Base-by-base conservation (phyloP, 2,329 filamentous ascomycete species). In the Cordyceps tenuipes region DNA sequence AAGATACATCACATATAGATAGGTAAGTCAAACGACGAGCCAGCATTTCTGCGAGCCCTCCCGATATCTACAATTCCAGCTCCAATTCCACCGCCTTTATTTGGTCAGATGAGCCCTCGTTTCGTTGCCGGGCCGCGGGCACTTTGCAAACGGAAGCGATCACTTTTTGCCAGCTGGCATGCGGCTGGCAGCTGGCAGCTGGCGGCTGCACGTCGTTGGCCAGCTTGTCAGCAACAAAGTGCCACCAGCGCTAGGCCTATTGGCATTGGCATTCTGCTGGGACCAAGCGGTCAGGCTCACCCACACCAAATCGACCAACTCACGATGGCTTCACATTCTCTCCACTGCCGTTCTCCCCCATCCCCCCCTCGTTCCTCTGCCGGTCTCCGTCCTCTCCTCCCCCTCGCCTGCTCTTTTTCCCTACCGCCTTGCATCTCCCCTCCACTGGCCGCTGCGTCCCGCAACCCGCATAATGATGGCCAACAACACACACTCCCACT, bases 301-400 rank as follows among this genome's bases (percentile, higher is more conserved):
- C 23, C 56, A 43, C 31, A 57, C 54, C 29, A 36, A 21, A n/a
- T 9, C 26, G 15, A 31, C 29, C 21, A 43, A 46, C 43, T 60
- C 58, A 60, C 58, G 58, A 60, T 60, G 58, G 34, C 58, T 55
- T 60, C 58, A 60, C 58, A 60, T 21, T 41, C 51, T 31, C 55
- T 49, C n/a, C 39, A 23, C 47, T 52, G n/a, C 19, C 19, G 23
- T 12, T 36, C 4, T n/a, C 36, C 5, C 5, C 12, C 23, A 21
- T n/a, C 3, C 29, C 29, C 29, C 23, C 9, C 19, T 39, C 43
- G n/a, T 46, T 19, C n/a, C 43, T 46, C 43, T n/a, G 21, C 43
- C n/a, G 17, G 21, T 17, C 36, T 5, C 48, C 13, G 17, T 31
- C 36, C n/a, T 46, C n/a, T 44, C n/a, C n/a, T 7, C 36, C 6